Base-by-base conservation (phyloP, 2,329 filamentous ascomycete genomes). In the Phaeophleospora eucalypticola region DNA sequence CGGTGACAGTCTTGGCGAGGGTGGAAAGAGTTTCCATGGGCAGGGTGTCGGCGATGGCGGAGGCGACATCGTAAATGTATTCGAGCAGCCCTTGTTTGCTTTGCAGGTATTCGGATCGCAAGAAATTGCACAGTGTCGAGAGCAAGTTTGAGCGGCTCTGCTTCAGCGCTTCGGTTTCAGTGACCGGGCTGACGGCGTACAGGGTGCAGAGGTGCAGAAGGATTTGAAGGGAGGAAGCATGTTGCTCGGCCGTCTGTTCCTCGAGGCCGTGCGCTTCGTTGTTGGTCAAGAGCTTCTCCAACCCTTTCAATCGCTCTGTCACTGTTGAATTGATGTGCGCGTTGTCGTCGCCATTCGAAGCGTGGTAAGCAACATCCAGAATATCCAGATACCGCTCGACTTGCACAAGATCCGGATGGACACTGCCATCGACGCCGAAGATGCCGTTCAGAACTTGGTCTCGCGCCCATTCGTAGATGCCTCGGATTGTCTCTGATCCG, bases 31-130 rank as follows among this genome's bases (percentile, higher is more conserved):
- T 58, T 17, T 70, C 67, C 19, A 69, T 63, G 0, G 69, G 62
- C 4, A 75, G 52, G 32, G 52, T 56, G 45, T 75, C 73, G 14
- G 69, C 68, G 12, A 75, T 57, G 17, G 65, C 52, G 1, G 68
- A 62, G 14, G 70, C 65, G 4, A 73, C 64, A 49, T 76, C 73
- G 53, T 71, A 69, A 16, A 74, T 54, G 48, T 69, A 65, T 46
- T 74, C 69, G 1, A 65, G 57, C 4, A 66, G 65, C 2, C 53
- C 48, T 10, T 63, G 65, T 27, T 64, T 64, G 6, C 50, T 46
- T 41, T 66, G 65, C n/a, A 74, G 57, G 9, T 54, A 55, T 0
- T 69, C 63, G 38, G 71, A 64, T 12, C 60, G 57, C 18, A 73
- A 58, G 6, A 75, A 53, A 2, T 60, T 49, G 42, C 65, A 67